phyloP scores from a whole-genome alignment of 2,329 filamentous ascomycete genomes.

The Macrophomina phaseolina region DNA sequence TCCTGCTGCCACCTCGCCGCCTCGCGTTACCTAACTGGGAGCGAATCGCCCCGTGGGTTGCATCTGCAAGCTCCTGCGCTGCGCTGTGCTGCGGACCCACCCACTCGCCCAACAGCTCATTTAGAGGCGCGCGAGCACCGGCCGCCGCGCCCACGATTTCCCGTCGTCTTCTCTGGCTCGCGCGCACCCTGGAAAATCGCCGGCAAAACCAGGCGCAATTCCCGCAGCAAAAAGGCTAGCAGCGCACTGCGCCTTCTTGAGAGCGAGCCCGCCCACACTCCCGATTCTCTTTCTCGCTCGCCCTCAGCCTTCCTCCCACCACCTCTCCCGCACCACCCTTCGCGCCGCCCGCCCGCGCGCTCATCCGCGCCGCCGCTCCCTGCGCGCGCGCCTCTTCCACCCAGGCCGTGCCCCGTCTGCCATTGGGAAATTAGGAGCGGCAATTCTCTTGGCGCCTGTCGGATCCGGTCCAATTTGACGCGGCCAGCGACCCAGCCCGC shows the following conservation, averaged over 20 bases:
- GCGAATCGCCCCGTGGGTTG: conserved; percentile 17
- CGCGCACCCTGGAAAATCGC: conserved; percentile 14
- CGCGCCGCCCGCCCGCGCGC: conserved; percentile 16
- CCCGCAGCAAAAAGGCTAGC: conserved; percentile 26
- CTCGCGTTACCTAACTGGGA: not conserved
- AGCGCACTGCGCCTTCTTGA: conserved; percentile 17
- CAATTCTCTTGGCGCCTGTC: conserved; percentile 12
- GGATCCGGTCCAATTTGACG: conserved; percentile 24
- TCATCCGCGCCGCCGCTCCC: conserved; percentile 20
- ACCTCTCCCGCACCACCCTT: conserved; percentile 2
- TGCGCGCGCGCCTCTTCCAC: not conserved
- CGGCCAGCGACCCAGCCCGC: conserved; percentile 32
- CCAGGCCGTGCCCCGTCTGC: conserved; percentile 6
- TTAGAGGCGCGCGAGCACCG: conserved; percentile 13
- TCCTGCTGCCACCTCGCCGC: conserved; percentile 1
- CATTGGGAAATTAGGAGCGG: conserved; percentile 12
- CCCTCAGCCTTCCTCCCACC: not conserved
- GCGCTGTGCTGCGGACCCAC: conserved; percentile 1
- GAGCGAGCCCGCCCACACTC: conserved; percentile 10
- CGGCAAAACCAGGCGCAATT: conserved; percentile 26
- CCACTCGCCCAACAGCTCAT: conserved; percentile 19
- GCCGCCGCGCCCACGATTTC: conserved; percentile 5
- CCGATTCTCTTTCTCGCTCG: not conserved
- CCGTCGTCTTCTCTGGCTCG: conserved; percentile 3
- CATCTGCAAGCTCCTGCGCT: not conserved